phyloP scores from a whole-genome alignment of 1,284 basidiomycete species.

The Ganoderma meredithae region DNA sequence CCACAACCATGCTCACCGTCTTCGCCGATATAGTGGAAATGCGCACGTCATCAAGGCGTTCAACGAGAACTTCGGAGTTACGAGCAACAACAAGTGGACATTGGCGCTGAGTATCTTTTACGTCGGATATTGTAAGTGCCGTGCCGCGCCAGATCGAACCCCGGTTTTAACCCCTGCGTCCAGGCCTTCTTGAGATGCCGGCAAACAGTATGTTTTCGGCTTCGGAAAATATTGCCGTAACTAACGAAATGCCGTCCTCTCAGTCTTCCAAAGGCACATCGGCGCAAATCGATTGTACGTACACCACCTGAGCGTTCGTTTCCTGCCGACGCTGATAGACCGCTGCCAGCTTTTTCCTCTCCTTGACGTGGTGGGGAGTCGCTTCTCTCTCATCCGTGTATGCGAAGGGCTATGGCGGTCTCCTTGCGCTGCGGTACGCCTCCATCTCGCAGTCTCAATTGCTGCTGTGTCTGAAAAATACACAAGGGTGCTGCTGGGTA shows the following conservation, averaged over 20 bases:
- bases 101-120: conserved; percentile 63
- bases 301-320: not conserved
- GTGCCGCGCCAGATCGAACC: not conserved
- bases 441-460: not conserved
- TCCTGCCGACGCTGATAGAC: not conserved
- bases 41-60: conserved; percentile 58
- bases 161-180: not conserved
- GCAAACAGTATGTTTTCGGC: conserved; percentile 49
- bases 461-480: not conserved
- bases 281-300: conserved; percentile 62
- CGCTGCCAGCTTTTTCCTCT: conserved; percentile 57
- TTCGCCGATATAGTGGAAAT: conserved; percentile 50
- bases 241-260: not conserved
- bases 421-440: conserved; percentile 54
- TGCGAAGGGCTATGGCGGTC: conserved; percentile 57
- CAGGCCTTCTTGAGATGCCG: conserved; percentile 63
- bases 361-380: conserved; percentile 60
- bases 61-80: conserved; percentile 61
- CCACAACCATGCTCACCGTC: not conserved
- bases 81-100: conserved; percentile 60
- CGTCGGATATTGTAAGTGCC: conserved; percentile 58
- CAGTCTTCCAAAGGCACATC: conserved; percentile 61
- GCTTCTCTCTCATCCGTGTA: conserved; percentile 60
- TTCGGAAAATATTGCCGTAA: not conserved
- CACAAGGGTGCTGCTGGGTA: conserved; percentile 50